Conservation (phyloP, 345 rosid genomes). For the Brassica carinata region DNA sequence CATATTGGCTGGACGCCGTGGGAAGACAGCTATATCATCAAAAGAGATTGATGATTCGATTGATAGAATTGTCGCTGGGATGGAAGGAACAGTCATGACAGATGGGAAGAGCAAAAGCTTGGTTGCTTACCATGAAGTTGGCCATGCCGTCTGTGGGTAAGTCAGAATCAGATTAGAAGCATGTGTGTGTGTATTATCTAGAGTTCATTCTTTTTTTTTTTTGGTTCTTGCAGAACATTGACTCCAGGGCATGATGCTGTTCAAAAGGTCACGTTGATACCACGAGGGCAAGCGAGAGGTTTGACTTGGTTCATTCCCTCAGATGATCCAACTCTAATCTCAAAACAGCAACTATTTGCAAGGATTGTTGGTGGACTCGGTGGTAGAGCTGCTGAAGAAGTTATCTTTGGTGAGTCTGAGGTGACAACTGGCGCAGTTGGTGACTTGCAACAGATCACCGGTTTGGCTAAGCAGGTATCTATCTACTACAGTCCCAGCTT, state of each 20-base stretch:
- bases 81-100: conserved; percentile 99
- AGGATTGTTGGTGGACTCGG: conserved; percentile 78
- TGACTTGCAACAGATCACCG: conserved; percentile 72
- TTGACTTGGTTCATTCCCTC: conserved; percentile 73
- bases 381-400: conserved; percentile 79
- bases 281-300: conserved; percentile 83
- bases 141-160: conserved; percentile 94
- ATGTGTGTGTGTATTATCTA: background rate
- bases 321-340: conserved; percentile 62
- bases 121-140: conserved; percentile 97
- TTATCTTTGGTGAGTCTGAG: conserved; percentile 76
- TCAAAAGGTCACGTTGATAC: conserved; percentile 68
- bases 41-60: conserved; percentile 95
- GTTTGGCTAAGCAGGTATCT: conserved; percentile 85
- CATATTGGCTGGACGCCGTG: conserved; percentile 91
- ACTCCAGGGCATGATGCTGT: conserved; percentile 79
- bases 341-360: conserved; percentile 70
- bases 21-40: conserved; percentile 78
- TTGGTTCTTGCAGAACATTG: conserved; percentile 47
- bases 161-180: conserved; percentile 30
- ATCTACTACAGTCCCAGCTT: background rate
- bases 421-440: conserved; percentile 78
- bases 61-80: conserved; percentile 97
- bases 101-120: conserved; percentile 97
- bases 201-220: background rate